phyloP scores from a whole-genome alignment of 2,329 filamentous ascomycete genomes.

The Ampelomyces quisqualis region DNA sequence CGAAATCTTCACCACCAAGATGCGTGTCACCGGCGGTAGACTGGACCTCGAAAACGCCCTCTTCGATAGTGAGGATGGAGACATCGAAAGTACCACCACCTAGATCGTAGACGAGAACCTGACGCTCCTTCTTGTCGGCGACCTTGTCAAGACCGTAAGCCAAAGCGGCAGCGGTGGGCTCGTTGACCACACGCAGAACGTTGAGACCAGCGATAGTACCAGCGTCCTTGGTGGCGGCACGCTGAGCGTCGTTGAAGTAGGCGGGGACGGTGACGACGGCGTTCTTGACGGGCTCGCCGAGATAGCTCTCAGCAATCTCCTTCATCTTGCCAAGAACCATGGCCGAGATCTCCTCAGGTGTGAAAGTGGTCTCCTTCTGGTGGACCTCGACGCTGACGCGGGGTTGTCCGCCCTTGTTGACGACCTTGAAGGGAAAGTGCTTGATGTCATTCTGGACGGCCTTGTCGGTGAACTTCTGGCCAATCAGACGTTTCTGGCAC shows the following conservation, averaged over 20 bases:
- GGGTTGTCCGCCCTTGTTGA: slow-evolving; percentile 88
- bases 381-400: slow-evolving; percentile 72
- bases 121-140: slow-evolving; percentile 41
- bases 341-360: slow-evolving; percentile 76
- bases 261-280: slow-evolving; percentile 92
- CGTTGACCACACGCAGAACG: slow-evolving; percentile 94
- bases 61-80: slow-evolving; percentile 79
- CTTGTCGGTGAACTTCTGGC: slow-evolving; percentile 54
- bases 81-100: slow-evolving; percentile 49
- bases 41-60: slow-evolving; percentile 91
- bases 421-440: slow-evolving; percentile 96
- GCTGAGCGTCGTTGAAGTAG: slow-evolving; percentile 98
- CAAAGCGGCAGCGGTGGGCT: slow-evolving; percentile 92
- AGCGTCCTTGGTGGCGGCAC: slow-evolving; percentile 95
- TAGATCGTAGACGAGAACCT: slow-evolving; percentile 47
- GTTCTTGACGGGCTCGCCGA: slow-evolving; percentile 81
- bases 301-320: slow-evolving; percentile 75
- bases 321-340: slow-evolving; percentile 73
- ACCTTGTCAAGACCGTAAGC: slow-evolving; percentile 73
- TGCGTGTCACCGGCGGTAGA: slow-evolving; percentile 96
- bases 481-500: slow-evolving; percentile 54
- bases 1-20: slow-evolving; percentile 97
- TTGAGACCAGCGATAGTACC: slow-evolving; percentile 90
- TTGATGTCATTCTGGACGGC: slow-evolving; percentile 92
- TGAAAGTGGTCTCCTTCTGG: slow-evolving; percentile 69